phyloP scores from a whole-genome alignment of 140 eudicot genomes.

The Oenanthe javanica region DNA sequence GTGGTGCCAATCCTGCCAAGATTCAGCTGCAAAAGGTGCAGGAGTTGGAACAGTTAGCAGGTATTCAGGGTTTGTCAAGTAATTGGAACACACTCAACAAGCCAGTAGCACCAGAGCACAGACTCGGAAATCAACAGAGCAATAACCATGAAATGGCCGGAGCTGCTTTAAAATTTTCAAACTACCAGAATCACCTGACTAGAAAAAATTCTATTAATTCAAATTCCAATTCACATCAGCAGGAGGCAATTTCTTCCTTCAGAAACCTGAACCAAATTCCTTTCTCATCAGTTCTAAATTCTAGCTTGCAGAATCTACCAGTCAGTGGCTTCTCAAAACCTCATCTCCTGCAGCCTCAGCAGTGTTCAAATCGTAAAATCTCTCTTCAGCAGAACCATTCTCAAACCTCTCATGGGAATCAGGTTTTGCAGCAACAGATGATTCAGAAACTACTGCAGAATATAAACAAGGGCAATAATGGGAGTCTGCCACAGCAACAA shows the following conservation, averaged over 20 bases:
- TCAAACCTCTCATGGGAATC: constrained; percentile 38
- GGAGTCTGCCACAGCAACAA: constrained; percentile 34
- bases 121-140: constrained; percentile 35
- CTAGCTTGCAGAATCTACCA: constrained; percentile 31
- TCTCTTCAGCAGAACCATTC: constrained; percentile 40
- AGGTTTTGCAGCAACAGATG: constrained; percentile 67
- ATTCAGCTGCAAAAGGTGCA: constrained; percentile 54
- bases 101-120: constrained; percentile 42
- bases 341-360: constrained; percentile 27
- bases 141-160: constrained; percentile 48
- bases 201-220: constrained; percentile 69
- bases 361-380: constrained; percentile 27
- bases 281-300: constrained; percentile 41
- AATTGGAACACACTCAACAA: constrained; percentile 41
- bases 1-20: constrained; percentile 32
- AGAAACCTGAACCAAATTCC: constrained; percentile 36
- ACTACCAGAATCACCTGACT: constrained; percentile 58
- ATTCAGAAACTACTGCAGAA: constrained; percentile 70
- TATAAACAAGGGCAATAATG: constrained; percentile 39
- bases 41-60: constrained; percentile 40
- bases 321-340: constrained; percentile 27
- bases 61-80: constrained; percentile 36
- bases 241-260: constrained; percentile 56
- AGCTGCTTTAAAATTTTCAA: constrained; percentile 57
- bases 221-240: constrained; percentile 39